Evolutionary conservation across 768 basidiomycete genomes (phyloP).

Genomic region (Fomitopsis pulvina): DNA sequence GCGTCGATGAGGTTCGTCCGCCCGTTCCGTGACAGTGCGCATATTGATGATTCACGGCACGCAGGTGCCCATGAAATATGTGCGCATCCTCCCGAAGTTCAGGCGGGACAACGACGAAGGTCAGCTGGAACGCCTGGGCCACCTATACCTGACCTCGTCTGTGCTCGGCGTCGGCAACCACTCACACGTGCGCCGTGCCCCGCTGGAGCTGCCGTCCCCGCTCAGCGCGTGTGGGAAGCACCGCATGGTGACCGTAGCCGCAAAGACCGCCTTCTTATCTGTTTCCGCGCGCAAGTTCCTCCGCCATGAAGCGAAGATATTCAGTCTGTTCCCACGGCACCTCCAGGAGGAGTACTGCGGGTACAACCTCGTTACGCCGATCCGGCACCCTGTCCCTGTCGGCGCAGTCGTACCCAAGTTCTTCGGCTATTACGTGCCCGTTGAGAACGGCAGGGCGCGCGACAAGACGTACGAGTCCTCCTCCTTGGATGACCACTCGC

Average conservation of each 20-base stretch:
- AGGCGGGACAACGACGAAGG: neutral
- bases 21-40: neutral
- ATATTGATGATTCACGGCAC: neutral
- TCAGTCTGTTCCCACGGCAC: slow-evolving; percentile 37
- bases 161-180: slow-evolving; percentile 44
- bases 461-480: slow-evolving; percentile 13
- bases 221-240: slow-evolving; percentile 18
- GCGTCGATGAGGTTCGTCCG: slow-evolving; percentile 6
- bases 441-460: slow-evolving; percentile 1
- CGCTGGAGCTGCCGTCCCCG: slow-evolving; percentile 42
- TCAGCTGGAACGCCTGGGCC: slow-evolving; percentile 24
- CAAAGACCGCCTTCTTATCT: slow-evolving; percentile 16
- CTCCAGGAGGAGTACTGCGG: slow-evolving; percentile 47
- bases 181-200: slow-evolving; percentile 43
- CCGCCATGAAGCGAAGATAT: slow-evolving; percentile 35
- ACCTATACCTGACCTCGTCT: slow-evolving; percentile 40
- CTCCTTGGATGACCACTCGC: slow-evolving; percentile 7
- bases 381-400: slow-evolving; percentile 39
- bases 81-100: slow-evolving; percentile 10
- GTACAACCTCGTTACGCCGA: slow-evolving; percentile 35
- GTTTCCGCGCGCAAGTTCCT: slow-evolving; percentile 14
- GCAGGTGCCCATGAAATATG: slow-evolving; percentile 10
- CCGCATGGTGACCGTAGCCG: slow-evolving; percentile 21
- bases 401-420: slow-evolving; percentile 54
- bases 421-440: slow-evolving; percentile 50